Percentiles rank a stretch among this genome's conserved stretches.
phyloP scores from a whole-genome alignment of 2,329 filamentous ascomycete genomes.

The Diaporthe vaccinii region DNA sequence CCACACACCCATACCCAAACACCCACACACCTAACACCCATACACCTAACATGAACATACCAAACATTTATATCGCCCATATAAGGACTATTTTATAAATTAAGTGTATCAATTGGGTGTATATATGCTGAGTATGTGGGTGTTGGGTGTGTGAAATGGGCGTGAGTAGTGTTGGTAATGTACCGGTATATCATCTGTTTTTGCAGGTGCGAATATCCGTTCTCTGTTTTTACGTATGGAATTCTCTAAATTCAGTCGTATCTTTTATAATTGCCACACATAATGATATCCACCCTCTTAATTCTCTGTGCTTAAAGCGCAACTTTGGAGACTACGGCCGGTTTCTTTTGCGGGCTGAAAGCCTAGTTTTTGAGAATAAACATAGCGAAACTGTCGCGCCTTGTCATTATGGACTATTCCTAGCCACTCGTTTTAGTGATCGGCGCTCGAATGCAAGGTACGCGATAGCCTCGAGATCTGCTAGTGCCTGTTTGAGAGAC shows the following conservation, averaged over 20 bases:
- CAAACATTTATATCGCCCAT: too few species aligned
- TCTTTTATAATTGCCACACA: not conserved
- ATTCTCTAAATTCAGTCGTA: not conserved
- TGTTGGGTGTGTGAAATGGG: too few species aligned
- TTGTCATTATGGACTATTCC: not conserved
- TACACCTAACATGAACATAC: too few species aligned
- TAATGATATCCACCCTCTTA: accelerated
- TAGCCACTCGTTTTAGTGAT: slow-evolving; percentile 3
- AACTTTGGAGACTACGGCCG: not conserved
- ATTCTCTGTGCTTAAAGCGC: not conserved
- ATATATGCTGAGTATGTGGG: too few species aligned
- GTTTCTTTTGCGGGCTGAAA: not conserved
- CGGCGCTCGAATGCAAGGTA: slow-evolving; percentile 1
- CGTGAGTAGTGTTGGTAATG: too few species aligned
- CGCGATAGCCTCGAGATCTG: slow-evolving; percentile 22
- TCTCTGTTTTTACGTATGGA: accelerated
- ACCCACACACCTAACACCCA: too few species aligned
- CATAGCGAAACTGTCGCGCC: not conserved
- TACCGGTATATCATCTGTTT: too few species aligned
- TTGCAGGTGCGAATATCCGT: too few species aligned
- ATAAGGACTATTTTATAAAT: too few species aligned
- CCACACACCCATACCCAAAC: too few species aligned
- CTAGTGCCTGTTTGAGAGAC: not conserved
- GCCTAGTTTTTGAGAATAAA: not conserved
- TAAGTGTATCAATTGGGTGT: too few species aligned